Evolutionary conservation across 2,329 filamentous ascomycete genomes (phyloP).

Genomic region (Fusarium kyushuense): DNA sequence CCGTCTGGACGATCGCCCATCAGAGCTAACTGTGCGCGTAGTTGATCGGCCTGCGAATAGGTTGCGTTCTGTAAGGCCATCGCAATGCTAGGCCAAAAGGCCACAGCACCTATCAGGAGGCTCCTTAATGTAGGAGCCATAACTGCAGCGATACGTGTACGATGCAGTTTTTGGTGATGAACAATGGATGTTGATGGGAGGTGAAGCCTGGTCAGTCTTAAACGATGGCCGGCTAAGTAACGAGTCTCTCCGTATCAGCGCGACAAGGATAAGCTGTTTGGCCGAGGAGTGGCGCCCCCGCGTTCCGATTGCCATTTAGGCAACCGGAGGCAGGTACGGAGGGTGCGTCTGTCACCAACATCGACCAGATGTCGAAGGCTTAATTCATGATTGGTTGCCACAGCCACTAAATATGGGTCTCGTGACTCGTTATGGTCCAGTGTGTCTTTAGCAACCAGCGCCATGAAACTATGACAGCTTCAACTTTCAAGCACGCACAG

Average conservation of each 20-base stretch:
- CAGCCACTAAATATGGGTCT: slow-evolving; percentile 36
- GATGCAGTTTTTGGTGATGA: slow-evolving; percentile 36
- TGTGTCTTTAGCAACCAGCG: slow-evolving; percentile 24
- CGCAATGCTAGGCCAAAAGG: slow-evolving; percentile 56
- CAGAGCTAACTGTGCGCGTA: slow-evolving; percentile 75
- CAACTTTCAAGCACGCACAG: slow-evolving; percentile 12
- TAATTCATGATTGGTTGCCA: slow-evolving; percentile 22
- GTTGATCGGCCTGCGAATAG: slow-evolving; percentile 70
- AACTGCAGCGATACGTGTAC: slow-evolving; percentile 45
- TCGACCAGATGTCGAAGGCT: neutral
- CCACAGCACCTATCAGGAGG: slow-evolving; percentile 56
- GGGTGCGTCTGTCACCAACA: slow-evolving; percentile 13
- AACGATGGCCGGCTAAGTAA: slow-evolving; percentile 8
- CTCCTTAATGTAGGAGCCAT: slow-evolving; percentile 58
- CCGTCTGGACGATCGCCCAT: slow-evolving; percentile 79
- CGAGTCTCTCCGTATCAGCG: slow-evolving; percentile 21
- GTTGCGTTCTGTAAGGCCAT: slow-evolving; percentile 64
- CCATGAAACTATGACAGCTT: slow-evolving; percentile 26
- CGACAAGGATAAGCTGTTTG: slow-evolving; percentile 45
- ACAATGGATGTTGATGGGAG: slow-evolving; percentile 28
- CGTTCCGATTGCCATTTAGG: slow-evolving; percentile 40
- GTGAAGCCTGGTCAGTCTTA: slow-evolving; percentile 33
- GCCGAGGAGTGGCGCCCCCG: slow-evolving; percentile 46
- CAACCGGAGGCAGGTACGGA: slow-evolving; percentile 40
- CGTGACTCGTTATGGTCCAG: slow-evolving; percentile 25